Evolutionary conservation across 2,329 filamentous ascomycete species (phyloP).

Genomic region (Knufia fluminis): DNA sequence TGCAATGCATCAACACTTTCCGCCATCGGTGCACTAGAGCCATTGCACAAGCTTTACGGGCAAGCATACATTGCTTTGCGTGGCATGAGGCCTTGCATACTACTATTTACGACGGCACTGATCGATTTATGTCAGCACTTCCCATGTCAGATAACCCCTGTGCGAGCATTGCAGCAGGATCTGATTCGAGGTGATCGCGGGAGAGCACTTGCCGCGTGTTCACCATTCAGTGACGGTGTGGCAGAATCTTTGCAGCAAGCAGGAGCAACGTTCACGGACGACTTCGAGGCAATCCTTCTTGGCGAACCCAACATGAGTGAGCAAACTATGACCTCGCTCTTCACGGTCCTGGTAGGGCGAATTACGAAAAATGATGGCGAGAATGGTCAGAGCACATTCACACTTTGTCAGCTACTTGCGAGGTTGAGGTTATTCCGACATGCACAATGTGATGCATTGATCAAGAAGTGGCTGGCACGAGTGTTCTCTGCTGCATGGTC

Average conservation of each 20-base stretch:
- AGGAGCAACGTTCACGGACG: slow-evolving; percentile 35
- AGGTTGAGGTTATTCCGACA: slow-evolving; percentile 36
- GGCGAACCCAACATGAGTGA: slow-evolving; percentile 40
- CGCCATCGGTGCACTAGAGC: slow-evolving; percentile 39
- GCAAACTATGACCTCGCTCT: slow-evolving; percentile 34
- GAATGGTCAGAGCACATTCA: slow-evolving; percentile 27
- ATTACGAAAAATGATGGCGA: slow-evolving; percentile 26
- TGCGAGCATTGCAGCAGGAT: slow-evolving; percentile 37
- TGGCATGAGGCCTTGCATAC: slow-evolving; percentile 27
- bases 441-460: slow-evolving; percentile 35
- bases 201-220: slow-evolving; percentile 36
- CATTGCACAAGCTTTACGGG: slow-evolving; percentile 34
- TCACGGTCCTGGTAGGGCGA: slow-evolving; percentile 32
- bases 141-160: slow-evolving; percentile 31
- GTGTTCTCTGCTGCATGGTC: slow-evolving; percentile 30
- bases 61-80: slow-evolving; percentile 33
- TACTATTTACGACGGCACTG: slow-evolving; percentile 36
- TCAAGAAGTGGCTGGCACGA: slow-evolving; percentile 35
- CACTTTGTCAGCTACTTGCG: slow-evolving; percentile 31
- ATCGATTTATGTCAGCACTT: slow-evolving; percentile 36
- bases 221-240: slow-evolving; percentile 40
- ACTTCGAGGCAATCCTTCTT: slow-evolving; percentile 38
- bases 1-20: slow-evolving; percentile 46
- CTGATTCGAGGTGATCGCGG: slow-evolving; percentile 36
- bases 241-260: slow-evolving; percentile 32